Evolutionary conservation across 192 early-diverging fungal species (phyloP).

Genomic region (Gryganskiella cystojenkinii): DNA sequence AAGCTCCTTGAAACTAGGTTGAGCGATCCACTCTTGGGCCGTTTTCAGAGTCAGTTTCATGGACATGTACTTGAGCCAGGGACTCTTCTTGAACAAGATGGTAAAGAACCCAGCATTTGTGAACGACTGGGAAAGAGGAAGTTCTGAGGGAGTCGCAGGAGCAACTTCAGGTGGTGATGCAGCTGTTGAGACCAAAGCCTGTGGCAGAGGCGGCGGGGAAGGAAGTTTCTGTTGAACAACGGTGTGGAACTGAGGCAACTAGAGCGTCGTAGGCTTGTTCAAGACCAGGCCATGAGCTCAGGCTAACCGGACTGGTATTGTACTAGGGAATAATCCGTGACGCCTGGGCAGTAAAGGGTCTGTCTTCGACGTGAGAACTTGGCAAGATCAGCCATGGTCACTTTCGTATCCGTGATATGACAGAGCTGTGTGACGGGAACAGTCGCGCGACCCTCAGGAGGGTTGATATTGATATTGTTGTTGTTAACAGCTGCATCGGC

Average conservation of each 20-base stretch:
- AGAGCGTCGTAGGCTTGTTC: conserved; percentile 37
- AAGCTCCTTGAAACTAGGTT: conserved; percentile 33
- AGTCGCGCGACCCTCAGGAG: neutral
- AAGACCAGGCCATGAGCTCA: conserved; percentile 32
- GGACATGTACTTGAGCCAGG: conserved; percentile 44
- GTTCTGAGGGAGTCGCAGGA: neutral
- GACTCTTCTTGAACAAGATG: conserved; percentile 12
- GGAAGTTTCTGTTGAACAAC: conserved; percentile 19
- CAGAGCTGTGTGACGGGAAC: conserved; percentile 40
- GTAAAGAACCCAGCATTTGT: conserved; percentile 33
- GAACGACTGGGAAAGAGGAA: too few relatives aligned
- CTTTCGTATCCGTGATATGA: conserved; percentile 23
- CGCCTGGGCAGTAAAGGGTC: conserved; percentile 49
- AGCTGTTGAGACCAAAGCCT: too few relatives aligned
- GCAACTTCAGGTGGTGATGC: too few relatives aligned
- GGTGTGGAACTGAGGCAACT: conserved; percentile 30
- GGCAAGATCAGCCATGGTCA: conserved; percentile 16
- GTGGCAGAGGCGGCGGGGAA: neutral
- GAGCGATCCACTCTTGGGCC: conserved; percentile 47
- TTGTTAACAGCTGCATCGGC: too few relatives aligned
- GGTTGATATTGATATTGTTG: too few relatives aligned
- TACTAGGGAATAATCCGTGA: conserved; percentile 42
- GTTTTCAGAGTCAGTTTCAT: conserved; percentile 48
- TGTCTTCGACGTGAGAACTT: conserved; percentile 21
- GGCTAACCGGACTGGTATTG: conserved; percentile 12